Evolutionary conservation across 2,329 filamentous ascomycete genomes (phyloP).

Genomic region (Exserohilum turcica): DNA sequence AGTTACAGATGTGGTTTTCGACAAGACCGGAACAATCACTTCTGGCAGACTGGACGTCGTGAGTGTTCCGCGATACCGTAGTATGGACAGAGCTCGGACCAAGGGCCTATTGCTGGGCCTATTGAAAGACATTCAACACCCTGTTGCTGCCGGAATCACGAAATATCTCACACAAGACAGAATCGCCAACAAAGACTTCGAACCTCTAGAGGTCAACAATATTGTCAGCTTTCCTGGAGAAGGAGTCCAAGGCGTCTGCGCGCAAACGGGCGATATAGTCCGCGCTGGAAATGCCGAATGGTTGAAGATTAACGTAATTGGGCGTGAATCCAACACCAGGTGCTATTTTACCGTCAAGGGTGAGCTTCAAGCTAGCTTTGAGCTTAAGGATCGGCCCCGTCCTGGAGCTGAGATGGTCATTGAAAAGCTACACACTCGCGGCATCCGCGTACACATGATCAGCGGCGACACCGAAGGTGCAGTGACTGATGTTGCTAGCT

Average conservation of each 20-base stretch:
- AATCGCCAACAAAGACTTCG: slow-evolving; percentile 8
- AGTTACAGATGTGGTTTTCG: slow-evolving; percentile 71
- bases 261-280: slow-evolving; percentile 33
- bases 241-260: slow-evolving; percentile 50
- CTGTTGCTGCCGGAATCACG: slow-evolving; percentile 57
- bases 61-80: slow-evolving; percentile 23
- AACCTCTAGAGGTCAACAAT: slow-evolving; percentile 18
- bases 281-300: slow-evolving; percentile 56
- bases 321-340: slow-evolving; percentile 34
- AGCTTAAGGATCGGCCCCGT: slow-evolving; percentile 55
- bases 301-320: slow-evolving; percentile 47
- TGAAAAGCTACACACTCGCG: slow-evolving; percentile 54
- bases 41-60: slow-evolving; percentile 56
- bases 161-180: slow-evolving; percentile 13
- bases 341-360: slow-evolving; percentile 46
- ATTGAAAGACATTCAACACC: slow-evolving; percentile 55
- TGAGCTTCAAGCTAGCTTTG: slow-evolving; percentile 55
- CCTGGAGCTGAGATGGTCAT: slow-evolving; percentile 59
- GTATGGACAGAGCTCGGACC: slow-evolving; percentile 9
- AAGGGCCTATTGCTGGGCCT: slow-evolving; percentile 47
- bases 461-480: slow-evolving; percentile 61
- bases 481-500: slow-evolving; percentile 55
- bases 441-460: slow-evolving; percentile 60
- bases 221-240: slow-evolving; percentile 51
- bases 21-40: slow-evolving; percentile 81